Evolutionary conservation across 164 flowering plant genomes (phyloP), one percentile per base, ranked within the genome.

Genomic region (Liriodendron chinense): DNA sequence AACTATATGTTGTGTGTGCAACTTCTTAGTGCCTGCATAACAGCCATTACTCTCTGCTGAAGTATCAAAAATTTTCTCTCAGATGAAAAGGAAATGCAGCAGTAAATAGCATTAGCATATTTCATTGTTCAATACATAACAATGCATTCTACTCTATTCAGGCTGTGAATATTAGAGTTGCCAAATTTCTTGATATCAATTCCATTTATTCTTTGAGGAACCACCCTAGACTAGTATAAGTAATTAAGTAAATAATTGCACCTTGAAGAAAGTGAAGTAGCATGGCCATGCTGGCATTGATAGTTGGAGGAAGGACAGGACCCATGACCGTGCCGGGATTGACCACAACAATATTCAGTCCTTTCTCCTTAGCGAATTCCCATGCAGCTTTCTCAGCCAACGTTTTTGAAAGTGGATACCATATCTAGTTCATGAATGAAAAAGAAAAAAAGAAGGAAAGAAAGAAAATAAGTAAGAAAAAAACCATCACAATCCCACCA

Each of bases 261-360:
- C 97, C 98, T 72, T 94, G 83, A 26, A 90, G 82, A 77, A 94
- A 95, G 74, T 89, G 94, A 25, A 92, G 75, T 66, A 95, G 79
- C 92, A 93, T 84, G 56, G 75, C 7, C 94, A 92, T 93, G 89
- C 98, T 95, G 26, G 94, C 94, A 83, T 89, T 90, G 34, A 90
- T 78, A 7, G 68, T 7, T 2, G 97, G 97, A 1, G 92, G 89
- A 68, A 93, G 79, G 75, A 90, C 74, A 43, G 96, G 93, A n/a
- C 99, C 99, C 92, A 93, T 83, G 47, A 91, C 97, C 8, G 93
- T 86, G 9, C 96, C 96, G 28, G 98, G 98, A 80, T 94, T 90
- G 63, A 94, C 86, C 72, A 89, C 96, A 69, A 91, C 97, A 67
- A 93, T 85, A 72, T 91, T 90, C 84, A 95, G 75, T 16, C 83